phyloP scores from a whole-genome alignment of 2,329 filamentous ascomycete genomes.

The Colletotrichum destructivum region DNA sequence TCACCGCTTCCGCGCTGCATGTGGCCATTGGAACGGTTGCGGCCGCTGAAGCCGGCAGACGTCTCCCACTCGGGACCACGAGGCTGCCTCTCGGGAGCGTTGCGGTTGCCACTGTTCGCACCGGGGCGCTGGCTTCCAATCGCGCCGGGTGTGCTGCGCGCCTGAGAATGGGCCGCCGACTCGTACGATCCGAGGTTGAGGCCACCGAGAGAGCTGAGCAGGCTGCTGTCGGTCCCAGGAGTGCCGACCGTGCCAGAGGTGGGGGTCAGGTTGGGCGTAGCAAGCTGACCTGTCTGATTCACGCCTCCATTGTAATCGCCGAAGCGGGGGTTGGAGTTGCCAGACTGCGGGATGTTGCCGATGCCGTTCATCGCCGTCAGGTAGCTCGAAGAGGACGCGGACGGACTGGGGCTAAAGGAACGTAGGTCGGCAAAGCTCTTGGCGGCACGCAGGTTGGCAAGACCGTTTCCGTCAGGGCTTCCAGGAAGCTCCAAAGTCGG shows the following conservation, averaged over 20 bases:
- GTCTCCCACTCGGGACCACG: slow-evolving; percentile 75
- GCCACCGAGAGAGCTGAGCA: slow-evolving; percentile 65
- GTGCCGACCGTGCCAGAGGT: slow-evolving; percentile 57
- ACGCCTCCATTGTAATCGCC: slow-evolving; percentile 61
- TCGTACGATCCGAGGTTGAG: slow-evolving; percentile 69
- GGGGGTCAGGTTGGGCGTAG: slow-evolving; percentile 52
- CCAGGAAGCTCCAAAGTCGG: slow-evolving; percentile 92
- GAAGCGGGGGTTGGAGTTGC: slow-evolving; percentile 56
- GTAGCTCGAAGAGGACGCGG: slow-evolving; percentile 90
- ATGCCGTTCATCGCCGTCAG: slow-evolving; percentile 68
- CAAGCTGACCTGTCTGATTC: slow-evolving; percentile 53
- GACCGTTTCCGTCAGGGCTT: slow-evolving; percentile 75
- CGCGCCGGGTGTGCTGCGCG: slow-evolving; percentile 69
- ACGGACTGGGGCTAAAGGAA: slow-evolving; percentile 95
- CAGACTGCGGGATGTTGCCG: slow-evolving; percentile 65
- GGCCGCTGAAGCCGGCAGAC: slow-evolving; percentile 66
- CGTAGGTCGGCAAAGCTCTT: slow-evolving; percentile 98
- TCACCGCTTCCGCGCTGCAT: slow-evolving; percentile 74
- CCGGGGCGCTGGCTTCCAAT: slow-evolving; percentile 77
- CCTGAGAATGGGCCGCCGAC: slow-evolving; percentile 55
- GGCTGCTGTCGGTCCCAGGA: slow-evolving; percentile 55
- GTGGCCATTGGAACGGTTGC: slow-evolving; percentile 72
- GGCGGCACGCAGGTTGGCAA: slow-evolving; percentile 86
- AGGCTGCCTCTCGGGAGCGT: slow-evolving; percentile 74
- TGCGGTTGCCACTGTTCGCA: slow-evolving; percentile 60